A percentile compares a stretch with the other conserved stretches of the same genome.
Evolutionary conservation across 768 basidiomycete species (phyloP).

Genomic region (Macrolepiota fuliginosa): DNA sequence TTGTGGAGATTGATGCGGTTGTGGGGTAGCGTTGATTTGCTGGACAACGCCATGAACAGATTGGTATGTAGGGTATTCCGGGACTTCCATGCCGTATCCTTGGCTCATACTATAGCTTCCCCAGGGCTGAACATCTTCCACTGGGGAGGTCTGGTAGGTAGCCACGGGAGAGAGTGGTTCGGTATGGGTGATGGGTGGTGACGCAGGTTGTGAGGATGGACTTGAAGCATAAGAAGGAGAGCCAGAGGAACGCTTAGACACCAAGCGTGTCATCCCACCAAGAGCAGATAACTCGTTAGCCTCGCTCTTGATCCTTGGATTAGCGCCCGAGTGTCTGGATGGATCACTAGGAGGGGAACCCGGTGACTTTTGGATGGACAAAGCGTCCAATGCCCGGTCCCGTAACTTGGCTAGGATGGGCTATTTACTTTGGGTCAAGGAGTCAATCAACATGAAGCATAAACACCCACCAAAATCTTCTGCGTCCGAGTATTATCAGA

Average conservation of each 20-base stretch:
- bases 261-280: constrained; percentile 62
- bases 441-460: neutral
- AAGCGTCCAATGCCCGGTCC: constrained; percentile 47
- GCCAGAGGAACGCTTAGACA: constrained; percentile 47
- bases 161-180: constrained; percentile 11
- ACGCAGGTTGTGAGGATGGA: constrained; percentile 43
- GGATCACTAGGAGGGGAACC: constrained; percentile 17
- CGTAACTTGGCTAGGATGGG: constrained; percentile 60
- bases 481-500: constrained; percentile 49
- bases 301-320: constrained; percentile 52
- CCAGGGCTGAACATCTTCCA: constrained; percentile 21
- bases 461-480: constrained; percentile 53
- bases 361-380: constrained; percentile 26
- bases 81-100: constrained; percentile 19
- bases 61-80: constrained; percentile 5
- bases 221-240: constrained; percentile 45
- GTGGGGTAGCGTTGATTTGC: constrained; percentile 10
- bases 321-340: constrained; percentile 32
- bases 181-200: constrained; percentile 32
- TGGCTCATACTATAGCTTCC: constrained; percentile 24
- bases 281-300: constrained; percentile 59
- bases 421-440: constrained; percentile 26
- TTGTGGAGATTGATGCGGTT: constrained; percentile 12
- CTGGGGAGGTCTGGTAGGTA: constrained; percentile 9
- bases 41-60: constrained; percentile 9